Conservation (phyloP, 768 basidiomycete genomes). For the Lentinula raphanica region DNA sequence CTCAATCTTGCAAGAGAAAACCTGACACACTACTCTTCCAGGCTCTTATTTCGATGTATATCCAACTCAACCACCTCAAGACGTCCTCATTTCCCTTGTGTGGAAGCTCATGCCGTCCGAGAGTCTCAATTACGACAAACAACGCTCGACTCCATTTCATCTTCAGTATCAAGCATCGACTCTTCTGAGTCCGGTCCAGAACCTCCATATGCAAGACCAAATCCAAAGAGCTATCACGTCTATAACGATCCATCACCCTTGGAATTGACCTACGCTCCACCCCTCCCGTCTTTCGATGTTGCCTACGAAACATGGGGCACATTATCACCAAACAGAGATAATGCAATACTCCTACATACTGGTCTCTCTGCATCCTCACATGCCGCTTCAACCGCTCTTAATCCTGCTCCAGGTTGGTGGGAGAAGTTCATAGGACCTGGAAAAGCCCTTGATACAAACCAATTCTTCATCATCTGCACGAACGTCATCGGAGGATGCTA, state of each 20-base stretch:
- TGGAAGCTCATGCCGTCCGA: slow-evolving; percentile 74
- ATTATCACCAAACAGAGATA: slow-evolving; percentile 70
- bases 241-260: slow-evolving; percentile 62
- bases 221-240: slow-evolving; percentile 63
- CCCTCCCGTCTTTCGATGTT: slow-evolving; percentile 70
- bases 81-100: slow-evolving; percentile 59
- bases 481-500: slow-evolving; percentile 98
- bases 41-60: not conserved
- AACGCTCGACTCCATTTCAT: slow-evolving; percentile 21
- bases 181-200: slow-evolving; percentile 62
- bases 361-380: slow-evolving; percentile 96
- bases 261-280: slow-evolving; percentile 51
- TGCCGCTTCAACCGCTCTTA: slow-evolving; percentile 74
- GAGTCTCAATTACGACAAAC: slow-evolving; percentile 46
- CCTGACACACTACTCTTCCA: slow-evolving; percentile 1
- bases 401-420: slow-evolving; percentile 93
- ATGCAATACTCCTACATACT: slow-evolving; percentile 93
- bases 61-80: slow-evolving; percentile 7
- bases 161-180: slow-evolving; percentile 14
- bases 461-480: slow-evolving; percentile 91
- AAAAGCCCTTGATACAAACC: slow-evolving; percentile 87
- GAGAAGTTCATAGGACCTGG: slow-evolving; percentile 97
- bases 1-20: not conserved
- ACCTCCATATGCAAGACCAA: slow-evolving; percentile 77
- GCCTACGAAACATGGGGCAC: slow-evolving; percentile 99